Evolutionary conservation across 805 yeast species (phyloP).

Genomic region (Lipomyces oligophaga): DNA sequence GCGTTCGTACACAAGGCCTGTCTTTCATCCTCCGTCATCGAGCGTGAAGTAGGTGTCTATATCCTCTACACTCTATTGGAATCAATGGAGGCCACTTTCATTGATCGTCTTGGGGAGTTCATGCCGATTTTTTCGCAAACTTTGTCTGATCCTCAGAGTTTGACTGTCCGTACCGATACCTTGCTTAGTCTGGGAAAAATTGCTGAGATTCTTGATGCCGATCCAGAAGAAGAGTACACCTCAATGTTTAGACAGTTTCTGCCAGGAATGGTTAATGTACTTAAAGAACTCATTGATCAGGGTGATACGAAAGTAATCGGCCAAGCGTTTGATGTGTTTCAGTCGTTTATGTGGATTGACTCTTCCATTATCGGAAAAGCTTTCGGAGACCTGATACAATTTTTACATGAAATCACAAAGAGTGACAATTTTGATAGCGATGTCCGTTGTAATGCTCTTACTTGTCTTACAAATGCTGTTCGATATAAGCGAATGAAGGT

Average conservation of each 20-base stretch:
- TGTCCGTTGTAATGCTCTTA: constrained; percentile 75
- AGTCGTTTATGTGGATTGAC: constrained; percentile 72
- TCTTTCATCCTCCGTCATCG: constrained; percentile 51
- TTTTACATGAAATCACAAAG: constrained; percentile 63
- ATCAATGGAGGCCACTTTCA: constrained; percentile 54
- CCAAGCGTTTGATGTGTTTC: constrained; percentile 78
- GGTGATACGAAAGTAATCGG: constrained; percentile 71
- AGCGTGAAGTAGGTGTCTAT: constrained; percentile 78
- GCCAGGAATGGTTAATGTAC: constrained; percentile 76
- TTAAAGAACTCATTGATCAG: constrained; percentile 65
- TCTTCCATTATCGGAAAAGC: constrained; percentile 73
- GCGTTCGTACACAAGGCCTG: constrained; percentile 68
- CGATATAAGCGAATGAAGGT: constrained; percentile 79
- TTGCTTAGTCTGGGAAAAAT: constrained; percentile 69
- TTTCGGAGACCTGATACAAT: constrained; percentile 61
- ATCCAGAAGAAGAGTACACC: constrained; percentile 46
- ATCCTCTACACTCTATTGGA: constrained; percentile 76
- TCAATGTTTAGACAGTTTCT: constrained; percentile 58
- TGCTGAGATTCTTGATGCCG: constrained; percentile 49
- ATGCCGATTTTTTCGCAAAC: constrained; percentile 67
- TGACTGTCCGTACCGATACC: constrained; percentile 75
- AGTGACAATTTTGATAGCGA: constrained; percentile 69
- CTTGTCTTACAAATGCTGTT: constrained; percentile 74
- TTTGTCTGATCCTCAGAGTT: constrained; percentile 55
- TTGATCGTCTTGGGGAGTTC: constrained; percentile 59